These are phyloP conservation scores for Quercus lobata DNA, from an alignment of 331 rosid genomes.

Conservation along the genomic window DNA sequence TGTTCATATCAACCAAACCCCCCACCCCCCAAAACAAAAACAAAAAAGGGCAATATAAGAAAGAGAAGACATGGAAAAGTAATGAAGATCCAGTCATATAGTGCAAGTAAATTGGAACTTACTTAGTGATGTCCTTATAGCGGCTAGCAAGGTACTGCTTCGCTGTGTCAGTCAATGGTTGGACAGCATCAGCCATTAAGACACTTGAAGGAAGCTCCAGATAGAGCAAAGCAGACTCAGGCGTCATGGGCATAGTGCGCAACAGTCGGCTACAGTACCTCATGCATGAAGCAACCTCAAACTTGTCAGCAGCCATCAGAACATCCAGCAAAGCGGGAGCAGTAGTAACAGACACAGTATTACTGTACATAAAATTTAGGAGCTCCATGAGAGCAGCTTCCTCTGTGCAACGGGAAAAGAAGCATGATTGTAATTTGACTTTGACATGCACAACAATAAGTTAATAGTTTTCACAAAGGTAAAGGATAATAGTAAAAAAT, in stretches of 20 bases:
- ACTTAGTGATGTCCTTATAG: constrained; percentile 86
- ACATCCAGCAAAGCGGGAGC: constrained; percentile 88
- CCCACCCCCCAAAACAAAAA: background rate
- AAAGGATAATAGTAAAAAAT: background rate
- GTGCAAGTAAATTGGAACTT: constrained; percentile 29
- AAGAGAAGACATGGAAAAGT: background rate
- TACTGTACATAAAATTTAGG: constrained; percentile 90
- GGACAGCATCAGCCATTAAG: constrained; percentile 90
- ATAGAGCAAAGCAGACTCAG: constrained; percentile 90
- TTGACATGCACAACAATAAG: background rate
- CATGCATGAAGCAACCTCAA: constrained; percentile 98
- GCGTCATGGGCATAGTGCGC: constrained; percentile 75
- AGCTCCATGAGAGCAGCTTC: constrained; percentile 97
- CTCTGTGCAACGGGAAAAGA: constrained; percentile 51
- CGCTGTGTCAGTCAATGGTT: constrained; percentile 90
- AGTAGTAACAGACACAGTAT: constrained; percentile 45
- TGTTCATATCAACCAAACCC: background rate
- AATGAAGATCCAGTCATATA: background rate
- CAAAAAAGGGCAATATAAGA: background rate
- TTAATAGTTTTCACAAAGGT: background rate
- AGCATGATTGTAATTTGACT: constrained; percentile 16
- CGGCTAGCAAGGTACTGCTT: constrained; percentile 85
- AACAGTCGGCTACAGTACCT: constrained; percentile 69
- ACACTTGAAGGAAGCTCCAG: constrained; percentile 91
- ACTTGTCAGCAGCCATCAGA: constrained; percentile 97